Conservation (phyloP, 257 asterid species). For the Rubia yunnanensis region DNA sequence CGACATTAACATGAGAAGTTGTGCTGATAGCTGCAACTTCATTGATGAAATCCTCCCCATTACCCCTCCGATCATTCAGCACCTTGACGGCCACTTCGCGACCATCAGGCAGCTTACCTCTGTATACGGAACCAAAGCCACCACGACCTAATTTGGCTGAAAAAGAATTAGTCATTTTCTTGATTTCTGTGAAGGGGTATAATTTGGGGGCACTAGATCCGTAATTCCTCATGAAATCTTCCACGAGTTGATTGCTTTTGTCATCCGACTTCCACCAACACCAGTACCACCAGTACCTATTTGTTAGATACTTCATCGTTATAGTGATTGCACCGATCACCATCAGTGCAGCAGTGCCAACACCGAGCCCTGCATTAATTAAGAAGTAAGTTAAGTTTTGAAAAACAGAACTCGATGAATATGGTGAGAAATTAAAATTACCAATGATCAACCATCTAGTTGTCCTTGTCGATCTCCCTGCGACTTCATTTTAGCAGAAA, state of each 20-base stretch:
- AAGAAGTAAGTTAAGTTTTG: neutral
- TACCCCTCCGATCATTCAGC: too few relatives aligned
- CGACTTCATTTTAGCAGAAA: neutral
- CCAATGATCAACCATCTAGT: neutral
- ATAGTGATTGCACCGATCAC: neutral
- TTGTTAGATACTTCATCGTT: conserved; percentile 17
- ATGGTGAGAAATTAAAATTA: neutral
- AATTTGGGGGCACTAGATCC: too few relatives aligned
- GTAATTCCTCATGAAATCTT: too few relatives aligned
- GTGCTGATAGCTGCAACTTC: conserved; percentile 22
- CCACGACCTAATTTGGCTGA: too few relatives aligned
- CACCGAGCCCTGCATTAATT: conserved; percentile 21
- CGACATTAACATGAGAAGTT: conserved; percentile 60
- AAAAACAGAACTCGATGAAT: neutral
- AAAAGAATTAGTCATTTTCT: neutral
- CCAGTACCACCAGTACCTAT: conserved; percentile 9
- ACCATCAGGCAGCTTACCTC: too few relatives aligned
- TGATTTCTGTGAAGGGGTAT: too few relatives aligned
- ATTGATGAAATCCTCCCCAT: too few relatives aligned
- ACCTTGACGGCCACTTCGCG: too few relatives aligned
- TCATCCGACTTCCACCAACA: too few relatives aligned
- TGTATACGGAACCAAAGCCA: too few relatives aligned
- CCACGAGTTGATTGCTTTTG: neutral
- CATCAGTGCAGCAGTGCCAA: conserved; percentile 6
- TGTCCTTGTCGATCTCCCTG: neutral